Evolutionary conservation across 2,329 filamentous ascomycete genomes (phyloP), one percentile per base, ranked within the genome.

Genomic region (Venturia carpophila): DNA sequence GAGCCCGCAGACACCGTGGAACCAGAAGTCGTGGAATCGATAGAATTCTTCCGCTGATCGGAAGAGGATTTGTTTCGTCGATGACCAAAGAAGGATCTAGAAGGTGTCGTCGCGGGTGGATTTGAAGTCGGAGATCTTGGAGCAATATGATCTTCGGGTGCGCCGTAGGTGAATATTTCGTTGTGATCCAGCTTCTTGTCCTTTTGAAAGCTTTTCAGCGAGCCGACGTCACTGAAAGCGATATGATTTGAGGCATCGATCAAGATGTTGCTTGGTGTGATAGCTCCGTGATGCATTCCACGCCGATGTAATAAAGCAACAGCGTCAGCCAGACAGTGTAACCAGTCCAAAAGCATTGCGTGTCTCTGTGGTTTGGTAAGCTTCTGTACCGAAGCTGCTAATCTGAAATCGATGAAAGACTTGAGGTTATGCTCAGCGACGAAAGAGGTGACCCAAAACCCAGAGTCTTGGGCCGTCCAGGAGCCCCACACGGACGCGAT

Each of bases 151-250:
- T 68, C 72, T 69, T 92, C 89, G 0, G 89, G 89, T 0, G 89
- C 86, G 0, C 84, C 84, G 70, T 91, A 91, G 70, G 90, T 85
- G 74, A 91, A 91, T 10, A 79, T 79, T 71, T 91, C 89, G 67
- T 86, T 85, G 69, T 89, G 86, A 67, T 87, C 85, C 19, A 77
- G 74, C 66, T 79, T 82, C 66, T 82, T 82, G 58, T 79, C 80
- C 62, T 76, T 76, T 45, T 84, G 79, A 37, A 86, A 79, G 0
- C 80, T 76, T 70, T 77, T 67, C 70, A 79, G 68, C 72, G 75
- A 70, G 69, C 77, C 72, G 64, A 86, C 83, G 70, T 90, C 88
- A 63, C 85, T 82, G 67, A 89, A 84, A 66, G 88, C 87, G 60
- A 91, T 84, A 67, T 83, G 79, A 68, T 90, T 87, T 67, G 84